These are phyloP conservation scores for Dioscorea alata DNA, from an alignment of 106 monocot genomes.

Conservation along the genomic window DNA sequence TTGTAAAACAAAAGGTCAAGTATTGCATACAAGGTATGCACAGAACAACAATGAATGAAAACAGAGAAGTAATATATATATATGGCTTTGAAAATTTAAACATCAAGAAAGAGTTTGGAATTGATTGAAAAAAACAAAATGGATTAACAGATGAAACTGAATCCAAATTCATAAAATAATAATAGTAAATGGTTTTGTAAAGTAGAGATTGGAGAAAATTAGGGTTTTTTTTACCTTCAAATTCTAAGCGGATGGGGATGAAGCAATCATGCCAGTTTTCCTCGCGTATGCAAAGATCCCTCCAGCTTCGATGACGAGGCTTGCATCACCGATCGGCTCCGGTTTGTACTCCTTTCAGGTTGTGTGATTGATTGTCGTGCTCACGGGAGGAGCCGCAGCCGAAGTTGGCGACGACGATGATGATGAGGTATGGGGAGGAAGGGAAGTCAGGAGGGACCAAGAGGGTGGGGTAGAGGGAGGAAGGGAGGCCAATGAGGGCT, in stretches of 20 bases:
- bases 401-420: constrained; percentile 85
- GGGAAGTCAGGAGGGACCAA: constrained; percentile 51
- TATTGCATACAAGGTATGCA: too few relatives aligned
- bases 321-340: constrained; percentile 92
- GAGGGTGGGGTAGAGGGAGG: constrained; percentile 54
- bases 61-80: too few relatives aligned
- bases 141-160: too few relatives aligned
- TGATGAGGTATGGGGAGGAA: constrained; percentile 47
- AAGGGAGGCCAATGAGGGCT: constrained; percentile 77
- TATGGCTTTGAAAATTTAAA: too few relatives aligned
- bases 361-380: constrained; percentile 77
- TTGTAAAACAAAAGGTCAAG: too few relatives aligned
- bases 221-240: neutral
- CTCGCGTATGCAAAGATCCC: too few relatives aligned
- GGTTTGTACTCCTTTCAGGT: constrained; percentile 71
- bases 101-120: too few relatives aligned
- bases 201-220: neutral
- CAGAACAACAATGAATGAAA: too few relatives aligned
- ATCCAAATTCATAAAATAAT: too few relatives aligned
- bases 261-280: constrained; percentile 87
- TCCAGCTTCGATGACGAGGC: too few relatives aligned
- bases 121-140: too few relatives aligned
- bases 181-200: too few relatives aligned
- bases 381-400: constrained; percentile 98
- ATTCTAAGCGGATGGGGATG: neutral